Conservation (phyloP, 768 basidiomycete genomes). For the Hygrocybe coccinea region DNA sequence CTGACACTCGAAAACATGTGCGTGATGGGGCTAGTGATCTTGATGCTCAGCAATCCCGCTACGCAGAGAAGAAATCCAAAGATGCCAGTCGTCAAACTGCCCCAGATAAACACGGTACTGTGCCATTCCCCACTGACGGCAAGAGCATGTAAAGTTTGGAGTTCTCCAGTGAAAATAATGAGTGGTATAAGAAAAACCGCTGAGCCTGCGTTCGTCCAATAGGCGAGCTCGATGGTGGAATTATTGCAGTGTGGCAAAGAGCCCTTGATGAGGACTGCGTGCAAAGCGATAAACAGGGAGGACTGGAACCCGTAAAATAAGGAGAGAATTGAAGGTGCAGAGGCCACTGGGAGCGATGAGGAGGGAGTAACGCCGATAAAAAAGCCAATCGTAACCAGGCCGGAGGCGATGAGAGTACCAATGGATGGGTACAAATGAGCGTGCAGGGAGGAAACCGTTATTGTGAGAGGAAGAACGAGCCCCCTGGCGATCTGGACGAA, state of each 20-base stretch:
- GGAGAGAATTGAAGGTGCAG: constrained; percentile 50
- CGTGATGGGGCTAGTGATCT: constrained; percentile 76
- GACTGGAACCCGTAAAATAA: constrained; percentile 68
- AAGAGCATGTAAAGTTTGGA: constrained; percentile 36
- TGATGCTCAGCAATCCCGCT: constrained; percentile 75
- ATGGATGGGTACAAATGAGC: constrained; percentile 50
- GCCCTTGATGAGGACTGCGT: constrained; percentile 69
- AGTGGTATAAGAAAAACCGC: constrained; percentile 62
- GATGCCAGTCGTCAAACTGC: constrained; percentile 63
- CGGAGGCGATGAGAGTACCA: constrained; percentile 55
- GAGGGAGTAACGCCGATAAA: constrained; percentile 68
- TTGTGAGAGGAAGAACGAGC: constrained; percentile 77
- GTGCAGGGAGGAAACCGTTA: constrained; percentile 60
- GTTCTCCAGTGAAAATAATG: constrained; percentile 55
- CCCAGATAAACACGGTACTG: constrained; percentile 54
- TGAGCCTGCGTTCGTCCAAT: constrained; percentile 73
- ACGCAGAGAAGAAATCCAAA: constrained; percentile 79
- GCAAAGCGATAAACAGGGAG: constrained; percentile 70
- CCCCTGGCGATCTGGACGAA: constrained; percentile 69
- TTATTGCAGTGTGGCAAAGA: constrained; percentile 65
- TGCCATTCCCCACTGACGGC: constrained; percentile 43
- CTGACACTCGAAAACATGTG: constrained; percentile 81
- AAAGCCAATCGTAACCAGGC: constrained; percentile 68
- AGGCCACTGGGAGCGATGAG: constrained; percentile 34
- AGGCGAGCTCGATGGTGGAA: constrained; percentile 68